Conservation (phyloP, 495 filamentous ascomycete genomes). For the Sabuloglossum arenarium region DNA sequence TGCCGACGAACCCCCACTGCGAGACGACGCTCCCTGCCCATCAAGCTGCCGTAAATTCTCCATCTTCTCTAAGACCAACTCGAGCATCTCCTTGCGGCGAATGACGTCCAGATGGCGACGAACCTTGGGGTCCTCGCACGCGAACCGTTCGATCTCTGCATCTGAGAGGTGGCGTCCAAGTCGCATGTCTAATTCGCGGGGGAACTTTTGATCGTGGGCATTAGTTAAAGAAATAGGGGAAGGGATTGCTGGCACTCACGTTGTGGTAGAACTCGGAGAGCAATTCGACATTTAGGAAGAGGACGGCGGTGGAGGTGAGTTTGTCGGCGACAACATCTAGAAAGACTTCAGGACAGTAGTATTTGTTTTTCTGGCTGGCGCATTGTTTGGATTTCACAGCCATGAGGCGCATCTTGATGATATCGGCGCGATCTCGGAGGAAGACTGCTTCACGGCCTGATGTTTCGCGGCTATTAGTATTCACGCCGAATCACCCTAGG, state of each 20-base stretch:
- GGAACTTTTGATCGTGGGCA: slow-evolving; percentile 50
- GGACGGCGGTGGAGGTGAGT: slow-evolving; percentile 78
- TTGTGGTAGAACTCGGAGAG: slow-evolving; percentile 93
- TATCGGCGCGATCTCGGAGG: slow-evolving; percentile 70
- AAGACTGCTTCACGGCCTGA: slow-evolving; percentile 80
- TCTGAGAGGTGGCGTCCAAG: slow-evolving; percentile 66
- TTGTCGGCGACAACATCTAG: slow-evolving; percentile 92
- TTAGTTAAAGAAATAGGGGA: background rate
- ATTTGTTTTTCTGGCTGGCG: slow-evolving; percentile 62
- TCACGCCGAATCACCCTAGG: background rate
- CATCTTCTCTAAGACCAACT: slow-evolving; percentile 85
- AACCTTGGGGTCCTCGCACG: slow-evolving; percentile 78
- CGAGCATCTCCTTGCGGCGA: slow-evolving; percentile 73
- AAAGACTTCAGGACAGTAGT: slow-evolving; percentile 93
- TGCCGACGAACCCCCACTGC: background rate
- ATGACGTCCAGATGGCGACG: slow-evolving; percentile 79
- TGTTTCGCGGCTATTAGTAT: background rate
- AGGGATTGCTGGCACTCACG: slow-evolving; percentile 10
- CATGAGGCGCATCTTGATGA: slow-evolving; percentile 72
- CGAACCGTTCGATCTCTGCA: slow-evolving; percentile 70
- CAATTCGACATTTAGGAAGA: slow-evolving; percentile 95
- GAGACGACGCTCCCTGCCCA: too few relatives aligned
- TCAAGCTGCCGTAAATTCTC: slow-evolving; percentile 68
- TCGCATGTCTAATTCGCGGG: slow-evolving; percentile 68
- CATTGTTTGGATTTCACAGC: slow-evolving; percentile 82